phyloP scores from a whole-genome alignment of 2,329 filamentous ascomycete species.

The Arthroderma sp. region DNA sequence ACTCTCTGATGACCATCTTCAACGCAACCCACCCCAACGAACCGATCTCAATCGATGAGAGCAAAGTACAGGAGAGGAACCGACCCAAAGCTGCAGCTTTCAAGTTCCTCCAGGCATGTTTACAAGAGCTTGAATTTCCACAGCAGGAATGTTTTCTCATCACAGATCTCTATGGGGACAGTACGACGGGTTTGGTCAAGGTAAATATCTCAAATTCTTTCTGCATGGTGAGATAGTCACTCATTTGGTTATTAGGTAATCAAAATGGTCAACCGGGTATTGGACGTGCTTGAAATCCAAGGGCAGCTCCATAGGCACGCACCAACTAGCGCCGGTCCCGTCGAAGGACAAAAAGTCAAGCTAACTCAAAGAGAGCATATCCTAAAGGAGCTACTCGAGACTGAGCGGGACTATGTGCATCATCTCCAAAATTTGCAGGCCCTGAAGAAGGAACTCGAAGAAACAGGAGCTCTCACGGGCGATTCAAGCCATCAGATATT shows the following conservation, averaged over 20 bases:
- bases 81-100: conserved; percentile 78
- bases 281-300: conserved; percentile 70
- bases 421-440: conserved; percentile 89
- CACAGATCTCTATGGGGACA: conserved; percentile 78
- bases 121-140: conserved; percentile 66
- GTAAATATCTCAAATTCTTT: conserved; percentile 28
- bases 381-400: conserved; percentile 80
- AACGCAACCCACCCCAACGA: conserved; percentile 65
- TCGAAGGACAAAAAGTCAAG: conserved; percentile 37
- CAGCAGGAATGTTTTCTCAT: conserved; percentile 81
- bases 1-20: conserved; percentile 77
- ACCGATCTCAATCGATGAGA: conserved; percentile 54
- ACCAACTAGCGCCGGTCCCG: conserved; percentile 36
- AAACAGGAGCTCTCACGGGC: conserved; percentile 74
- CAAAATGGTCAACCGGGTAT: conserved; percentile 79
- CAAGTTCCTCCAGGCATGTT: conserved; percentile 81
- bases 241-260: conserved; percentile 47
- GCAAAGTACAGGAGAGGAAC: conserved; percentile 53
- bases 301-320: conserved; percentile 59
- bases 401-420: conserved; percentile 94
- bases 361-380: conserved; percentile 73
- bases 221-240: neutral
- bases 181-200: conserved; percentile 96
- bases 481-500: conserved; percentile 92
- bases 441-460: conserved; percentile 78